Percentiles rank a stretch among this genome's conserved stretches.
phyloP scores from a whole-genome alignment of 116 monocot genomes.

The Dioscorea cayenensis region DNA sequence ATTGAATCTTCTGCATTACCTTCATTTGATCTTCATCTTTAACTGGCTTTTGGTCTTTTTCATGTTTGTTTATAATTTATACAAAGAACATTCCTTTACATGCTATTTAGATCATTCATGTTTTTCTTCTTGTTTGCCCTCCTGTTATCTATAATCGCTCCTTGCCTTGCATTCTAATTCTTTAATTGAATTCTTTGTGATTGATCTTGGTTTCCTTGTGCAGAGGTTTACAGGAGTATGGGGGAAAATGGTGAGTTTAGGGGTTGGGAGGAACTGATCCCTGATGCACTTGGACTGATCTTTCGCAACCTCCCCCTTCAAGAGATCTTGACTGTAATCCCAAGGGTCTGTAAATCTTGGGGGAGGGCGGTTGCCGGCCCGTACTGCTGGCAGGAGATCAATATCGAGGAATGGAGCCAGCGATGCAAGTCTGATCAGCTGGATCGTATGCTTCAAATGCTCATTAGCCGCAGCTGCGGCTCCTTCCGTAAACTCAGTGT shows the following conservation, averaged over 20 bases:
- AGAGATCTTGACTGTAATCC: constrained; percentile 72
- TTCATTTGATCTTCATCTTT: too few species aligned
- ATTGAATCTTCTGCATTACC: too few species aligned
- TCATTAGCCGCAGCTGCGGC: constrained; percentile 56
- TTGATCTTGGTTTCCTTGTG: background rate
- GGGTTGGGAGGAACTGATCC: constrained; percentile 85
- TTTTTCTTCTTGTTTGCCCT: background rate
- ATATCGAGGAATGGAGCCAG: constrained; percentile 84
- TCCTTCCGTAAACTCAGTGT: constrained; percentile 52
- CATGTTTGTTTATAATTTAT: too few species aligned
- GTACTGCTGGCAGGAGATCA: constrained; percentile 95
- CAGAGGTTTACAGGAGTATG: constrained; percentile 6
- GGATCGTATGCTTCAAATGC: constrained; percentile 64
- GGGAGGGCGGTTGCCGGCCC: constrained; percentile 63
- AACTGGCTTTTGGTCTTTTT: too few species aligned
- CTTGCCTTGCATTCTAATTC: background rate
- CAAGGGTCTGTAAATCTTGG: constrained; percentile 93
- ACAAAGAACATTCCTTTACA: too few species aligned
- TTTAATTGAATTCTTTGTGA: background rate
- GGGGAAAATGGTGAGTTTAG: constrained; percentile 16
- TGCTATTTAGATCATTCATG: too few species aligned
- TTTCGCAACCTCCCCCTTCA: constrained; percentile 77
- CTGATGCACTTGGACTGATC: constrained; percentile 81
- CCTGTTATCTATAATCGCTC: background rate
- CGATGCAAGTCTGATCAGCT: constrained; percentile 54